Conservation (phyloP, 1,284 basidiomycete species). For the Malassezia restricta region DNA sequence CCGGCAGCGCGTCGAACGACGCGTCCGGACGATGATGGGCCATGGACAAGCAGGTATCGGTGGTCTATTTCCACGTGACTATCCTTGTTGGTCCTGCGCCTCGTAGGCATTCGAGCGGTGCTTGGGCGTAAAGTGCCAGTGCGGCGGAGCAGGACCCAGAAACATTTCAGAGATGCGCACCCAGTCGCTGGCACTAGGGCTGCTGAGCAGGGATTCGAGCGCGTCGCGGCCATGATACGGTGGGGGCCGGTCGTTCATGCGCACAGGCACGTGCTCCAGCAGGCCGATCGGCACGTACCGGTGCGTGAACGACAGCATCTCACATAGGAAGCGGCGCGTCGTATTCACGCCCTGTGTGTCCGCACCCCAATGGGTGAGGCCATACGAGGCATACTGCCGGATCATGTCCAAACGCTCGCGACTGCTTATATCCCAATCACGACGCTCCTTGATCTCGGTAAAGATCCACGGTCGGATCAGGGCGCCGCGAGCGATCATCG, state of each 20-base stretch:
- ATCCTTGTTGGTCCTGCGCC: conserved; percentile 4
- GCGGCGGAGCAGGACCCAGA: conserved; percentile 59
- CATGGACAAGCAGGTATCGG: too few relatives aligned
- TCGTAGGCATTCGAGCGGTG: conserved; percentile 21
- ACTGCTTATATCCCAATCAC: conserved; percentile 76
- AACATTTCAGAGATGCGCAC: conserved; percentile 91
- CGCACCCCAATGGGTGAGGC: conserved; percentile 41
- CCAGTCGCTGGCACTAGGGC: conserved; percentile 76
- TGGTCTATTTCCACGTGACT: not conserved
- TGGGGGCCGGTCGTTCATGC: conserved; percentile 80
- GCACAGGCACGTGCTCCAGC: conserved; percentile 67
- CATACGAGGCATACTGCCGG: conserved; percentile 47
- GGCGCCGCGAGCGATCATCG: conserved; percentile 89
- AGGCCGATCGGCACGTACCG: conserved; percentile 87
- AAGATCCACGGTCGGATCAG: conserved; percentile 71
- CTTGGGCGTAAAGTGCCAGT: conserved; percentile 52
- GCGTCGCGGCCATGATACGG: conserved; percentile 74
- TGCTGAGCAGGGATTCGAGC: conserved; percentile 66
- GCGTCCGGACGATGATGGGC: not conserved
- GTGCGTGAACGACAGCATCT: conserved; percentile 86
- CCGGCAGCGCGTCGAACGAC: conserved; percentile 8
- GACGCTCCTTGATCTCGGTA: conserved; percentile 78
- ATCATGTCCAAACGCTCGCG: conserved; percentile 78
- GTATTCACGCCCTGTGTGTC: conserved; percentile 63
- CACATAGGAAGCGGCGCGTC: conserved; percentile 84